Base-by-base conservation (phyloP, 1,284 basidiomycete genomes). In the Trametes pubescens region DNA sequence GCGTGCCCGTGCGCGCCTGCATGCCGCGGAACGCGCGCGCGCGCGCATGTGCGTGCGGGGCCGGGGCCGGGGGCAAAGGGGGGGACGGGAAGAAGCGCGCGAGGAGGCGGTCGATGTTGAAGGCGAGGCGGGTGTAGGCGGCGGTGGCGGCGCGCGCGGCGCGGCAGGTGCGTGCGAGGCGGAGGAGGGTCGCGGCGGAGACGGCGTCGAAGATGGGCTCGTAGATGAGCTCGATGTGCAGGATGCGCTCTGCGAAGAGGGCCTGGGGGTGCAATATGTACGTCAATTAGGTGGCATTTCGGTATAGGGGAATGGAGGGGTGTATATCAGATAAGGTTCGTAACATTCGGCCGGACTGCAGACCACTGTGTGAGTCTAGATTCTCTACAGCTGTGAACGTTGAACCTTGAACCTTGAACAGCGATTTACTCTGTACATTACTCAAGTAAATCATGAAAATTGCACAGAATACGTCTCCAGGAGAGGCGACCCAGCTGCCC, bases 1-100 rank as follows among this genome's bases (percentile, higher is more conserved):
- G 65, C 0, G 79, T 77, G 26, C 77, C 77, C 0, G 82, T 84
- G 43, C 67, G 64, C 0, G 76, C 78, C 70, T 84, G 84, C 8
- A 86, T 71, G 34, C 66, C 72, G 18, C 84, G 79, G 63, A 86
- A 84, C 14, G 72, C 73, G 55, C 76, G 60, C 13, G 66, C 63
- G 54, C 66, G 66, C 37, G 34, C 63, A 35, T 62, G 61, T 18
- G 43, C 26, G 46, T 59, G 65, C 21, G 44, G 26, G 59, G 53
- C 35, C 49, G 54, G 22, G 26, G 29, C 9, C 9, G 59, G 59
- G 46, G 24, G 58, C 22, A 48, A 26, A 16, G 26, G 79, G 72
- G 35, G 78, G 67, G 53, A n/a, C n/a, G 65, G 49, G 65, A 76
- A 73, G 61, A 65, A 75, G 21, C 71, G 69, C 24, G 66, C 57